Evolutionary conservation across 2,329 filamentous ascomycete genomes (phyloP).

Genomic region (Cadophora luteo-olivacea): DNA sequence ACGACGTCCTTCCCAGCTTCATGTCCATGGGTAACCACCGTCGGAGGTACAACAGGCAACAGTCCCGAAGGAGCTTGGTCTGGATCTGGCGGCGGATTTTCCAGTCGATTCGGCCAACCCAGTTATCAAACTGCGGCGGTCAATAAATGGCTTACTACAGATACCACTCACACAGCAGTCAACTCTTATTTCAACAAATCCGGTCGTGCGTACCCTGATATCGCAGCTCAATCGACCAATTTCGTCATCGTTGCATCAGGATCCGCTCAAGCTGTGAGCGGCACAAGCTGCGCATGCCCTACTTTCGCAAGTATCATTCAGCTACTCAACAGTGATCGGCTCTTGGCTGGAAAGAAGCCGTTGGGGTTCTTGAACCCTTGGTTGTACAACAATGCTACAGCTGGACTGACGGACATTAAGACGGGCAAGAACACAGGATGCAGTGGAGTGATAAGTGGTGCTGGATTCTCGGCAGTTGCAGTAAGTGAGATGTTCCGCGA

Average conservation of each 20-base stretch:
- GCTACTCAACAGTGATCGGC: constrained; percentile 66
- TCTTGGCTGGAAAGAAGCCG: constrained; percentile 55
- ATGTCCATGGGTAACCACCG: constrained; percentile 59
- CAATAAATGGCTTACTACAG: constrained; percentile 52
- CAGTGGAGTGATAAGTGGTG: constrained; percentile 34
- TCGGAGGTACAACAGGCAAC: constrained; percentile 48
- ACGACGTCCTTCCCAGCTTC: constrained; percentile 55
- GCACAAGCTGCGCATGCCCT: constrained; percentile 62
- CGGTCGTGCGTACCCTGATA: constrained; percentile 59
- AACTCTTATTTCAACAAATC: constrained; percentile 53
- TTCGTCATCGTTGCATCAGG: constrained; percentile 52
- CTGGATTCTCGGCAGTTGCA: constrained; percentile 36
- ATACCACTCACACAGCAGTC: constrained; percentile 52
- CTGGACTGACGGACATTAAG: constrained; percentile 51
- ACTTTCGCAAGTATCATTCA: constrained; percentile 63
- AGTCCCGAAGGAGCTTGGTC: constrained; percentile 37
- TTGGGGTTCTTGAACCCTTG: constrained; percentile 54
- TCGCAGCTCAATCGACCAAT: constrained; percentile 62
- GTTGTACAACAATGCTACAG: constrained; percentile 47
- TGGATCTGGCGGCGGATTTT: constrained; percentile 51
- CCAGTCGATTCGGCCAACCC: constrained; percentile 50
- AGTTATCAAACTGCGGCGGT: constrained; percentile 51
- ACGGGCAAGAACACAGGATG: constrained; percentile 50
- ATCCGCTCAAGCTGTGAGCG: constrained; percentile 49
- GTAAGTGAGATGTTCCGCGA: no score